These are phyloP conservation scores for Yamadazyma buinensis DNA, from an alignment of 1,139 yeast genomes.

Conservation along the genomic window DNA sequence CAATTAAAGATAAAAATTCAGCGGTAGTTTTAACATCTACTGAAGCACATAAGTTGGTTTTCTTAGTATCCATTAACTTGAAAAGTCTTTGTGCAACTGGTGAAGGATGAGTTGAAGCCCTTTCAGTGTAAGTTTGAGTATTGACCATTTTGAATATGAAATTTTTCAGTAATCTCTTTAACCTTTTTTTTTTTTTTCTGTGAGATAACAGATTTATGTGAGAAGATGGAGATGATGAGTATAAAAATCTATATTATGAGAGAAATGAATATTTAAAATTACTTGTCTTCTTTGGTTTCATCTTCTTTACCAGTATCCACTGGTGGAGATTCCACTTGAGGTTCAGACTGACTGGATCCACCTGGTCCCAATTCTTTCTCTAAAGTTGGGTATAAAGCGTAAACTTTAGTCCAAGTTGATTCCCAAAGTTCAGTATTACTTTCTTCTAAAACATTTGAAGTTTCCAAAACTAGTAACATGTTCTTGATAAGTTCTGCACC, in stretches of 20 bases:
- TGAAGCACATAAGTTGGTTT: conserved; percentile 94
- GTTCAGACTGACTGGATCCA: not conserved
- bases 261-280: not conserved
- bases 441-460: conserved; percentile 21
- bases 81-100: conserved; percentile 78
- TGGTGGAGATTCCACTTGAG: not conserved
- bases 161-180: too few species aligned
- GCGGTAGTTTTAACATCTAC: conserved; percentile 79
- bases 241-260: not conserved
- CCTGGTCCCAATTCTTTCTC: conserved; percentile 21
- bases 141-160: conserved; percentile 4
- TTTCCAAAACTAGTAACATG: conserved; percentile 38
- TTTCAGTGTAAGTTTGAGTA: conserved; percentile 48
- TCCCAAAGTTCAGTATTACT: conserved; percentile 27
- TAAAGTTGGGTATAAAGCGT: conserved; percentile 43
- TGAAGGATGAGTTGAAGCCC: conserved; percentile 71
- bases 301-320: not conserved
- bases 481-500: conserved; percentile 64
- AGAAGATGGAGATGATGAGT: too few species aligned
- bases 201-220: too few species aligned
- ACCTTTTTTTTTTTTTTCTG: too few species aligned
- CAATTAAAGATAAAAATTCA: conserved; percentile 70
- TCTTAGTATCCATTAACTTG: conserved; percentile 69
- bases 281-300: not conserved
- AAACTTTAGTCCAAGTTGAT: conserved; percentile 42